Evolutionary conservation across 352 stramenopile genomes (phyloP).

Genomic region (Globisporangium recalcitrans): DNA sequence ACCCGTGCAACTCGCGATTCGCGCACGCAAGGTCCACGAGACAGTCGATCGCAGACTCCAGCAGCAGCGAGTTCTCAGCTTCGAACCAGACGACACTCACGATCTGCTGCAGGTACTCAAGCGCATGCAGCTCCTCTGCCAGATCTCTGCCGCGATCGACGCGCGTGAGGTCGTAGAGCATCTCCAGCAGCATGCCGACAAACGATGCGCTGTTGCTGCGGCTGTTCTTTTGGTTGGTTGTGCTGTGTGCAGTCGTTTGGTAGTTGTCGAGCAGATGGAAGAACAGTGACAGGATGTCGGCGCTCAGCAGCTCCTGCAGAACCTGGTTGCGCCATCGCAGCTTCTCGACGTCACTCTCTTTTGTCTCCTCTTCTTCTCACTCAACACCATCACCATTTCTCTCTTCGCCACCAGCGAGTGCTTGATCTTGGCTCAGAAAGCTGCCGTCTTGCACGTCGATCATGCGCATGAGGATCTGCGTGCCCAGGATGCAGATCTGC

Average conservation of each 20-base stretch:
- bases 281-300: constrained; percentile 19
- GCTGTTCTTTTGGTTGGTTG: background rate
- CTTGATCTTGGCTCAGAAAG: background rate
- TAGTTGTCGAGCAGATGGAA: constrained; percentile 27
- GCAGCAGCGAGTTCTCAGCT: constrained; percentile 16
- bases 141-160: constrained; percentile 23
- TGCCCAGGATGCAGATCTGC: constrained; percentile 3
- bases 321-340: constrained; percentile 8
- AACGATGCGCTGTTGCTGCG: constrained; percentile 8
- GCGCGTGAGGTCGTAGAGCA: constrained; percentile 34
- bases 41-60: constrained; percentile 40
- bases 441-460: constrained; percentile 8
- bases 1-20: constrained; percentile 22
- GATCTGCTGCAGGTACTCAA: constrained; percentile 29
- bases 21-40: constrained; percentile 43
- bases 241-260: background rate
- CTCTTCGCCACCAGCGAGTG: no score
- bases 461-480: constrained; percentile 11
- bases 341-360: background rate
- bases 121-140: constrained; percentile 22
- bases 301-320: constrained; percentile 18
- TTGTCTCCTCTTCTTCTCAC: background rate
- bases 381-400: background rate
- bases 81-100: constrained; percentile 24
- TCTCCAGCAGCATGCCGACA: constrained; percentile 22